Evolutionary conservation across 768 basidiomycete genomes (phyloP), one percentile per base, ranked within the genome.

Genomic region (Collybia nuda): DNA sequence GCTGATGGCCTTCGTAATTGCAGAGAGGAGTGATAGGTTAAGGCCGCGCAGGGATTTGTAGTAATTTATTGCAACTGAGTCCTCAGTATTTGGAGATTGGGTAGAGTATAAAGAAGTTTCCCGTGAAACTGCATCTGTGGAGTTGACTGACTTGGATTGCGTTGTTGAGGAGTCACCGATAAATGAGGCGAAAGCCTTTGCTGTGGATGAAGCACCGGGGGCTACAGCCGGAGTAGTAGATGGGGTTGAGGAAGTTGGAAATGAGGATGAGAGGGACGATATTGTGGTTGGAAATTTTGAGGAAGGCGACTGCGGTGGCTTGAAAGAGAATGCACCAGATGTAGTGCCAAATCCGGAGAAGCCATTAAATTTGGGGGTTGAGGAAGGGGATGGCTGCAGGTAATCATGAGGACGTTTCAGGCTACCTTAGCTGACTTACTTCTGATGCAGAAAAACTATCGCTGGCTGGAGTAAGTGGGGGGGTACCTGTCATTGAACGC

Each of bases 331-430:
- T 8, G 57, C 55, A 32, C 63, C 53, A 11, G 69, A 36, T 15
- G 64, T 41, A 12, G 67, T 52, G 5, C 78, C 82, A 54, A 85
- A 84, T 3, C 82, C 84, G 14, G 64, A 52, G 57, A 86, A 86
- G 1, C 72, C 73, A 29, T 60, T 64, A 56, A 83, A 82, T 60
- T 78, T 84, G 32, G 74, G 70, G 12, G 68, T 55, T 15, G 72
- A 46, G 43, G 64, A 42, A 17, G 66, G 37, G 32, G 62, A 62
- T 59, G 58, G n/a, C 43, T 40, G 47, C 28, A 48, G 23, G 39
- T 35, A 41, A 36, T 36, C 36, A 18, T 62, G 47, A n/a, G n/a
- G n/a, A n/a, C n/a, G n/a, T n/a, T n/a, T n/a, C n/a, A n/a, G n/a
- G n/a, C n/a, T n/a, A n/a, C n/a, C n/a, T n/a, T n/a, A n/a, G n/a